These are phyloP conservation scores for Thinopyrum obtusiflorum DNA, from an alignment of 202 grass and related monocot species.

Conservation along the genomic window DNA sequence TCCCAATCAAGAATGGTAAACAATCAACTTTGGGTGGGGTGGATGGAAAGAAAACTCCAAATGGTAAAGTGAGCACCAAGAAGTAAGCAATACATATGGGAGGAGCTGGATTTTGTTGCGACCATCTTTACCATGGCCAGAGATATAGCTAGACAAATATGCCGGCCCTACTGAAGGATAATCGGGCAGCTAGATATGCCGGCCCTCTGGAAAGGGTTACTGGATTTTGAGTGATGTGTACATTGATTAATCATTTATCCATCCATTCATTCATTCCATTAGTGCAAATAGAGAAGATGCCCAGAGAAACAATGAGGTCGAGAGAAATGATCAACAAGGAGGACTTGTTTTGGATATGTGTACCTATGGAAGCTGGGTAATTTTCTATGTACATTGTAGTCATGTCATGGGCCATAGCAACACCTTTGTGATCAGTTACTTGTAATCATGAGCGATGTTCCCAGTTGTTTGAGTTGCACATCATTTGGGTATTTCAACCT, in stretches of 20 bases:
- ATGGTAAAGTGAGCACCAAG: slow-evolving; percentile 33
- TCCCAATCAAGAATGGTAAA: slow-evolving; percentile 37
- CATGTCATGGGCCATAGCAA: not conserved
- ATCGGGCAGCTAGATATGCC: not conserved
- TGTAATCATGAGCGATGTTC: not conserved
- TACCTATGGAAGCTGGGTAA: slow-evolving; percentile 4
- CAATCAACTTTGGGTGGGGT: slow-evolving; percentile 7
- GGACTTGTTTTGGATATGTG: not conserved
- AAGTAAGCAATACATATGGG: slow-evolving; percentile 33
- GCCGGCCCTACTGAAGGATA: slow-evolving; percentile 1
- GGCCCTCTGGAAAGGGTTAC: not conserved
- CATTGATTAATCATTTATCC: slow-evolving; percentile 6
- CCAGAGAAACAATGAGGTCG: not conserved
- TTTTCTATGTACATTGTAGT: slow-evolving; percentile 12
- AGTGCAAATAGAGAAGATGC: slow-evolving; percentile 6
- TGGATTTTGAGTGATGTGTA: not conserved
- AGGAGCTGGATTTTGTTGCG: slow-evolving; percentile 5
- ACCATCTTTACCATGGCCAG: not conserved
- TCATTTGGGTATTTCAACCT: not conserved
- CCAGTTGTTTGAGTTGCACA: not conserved
- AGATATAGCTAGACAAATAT: slow-evolving; percentile 19
- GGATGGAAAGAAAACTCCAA: slow-evolving; percentile 25
- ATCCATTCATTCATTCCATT: slow-evolving; percentile 10
- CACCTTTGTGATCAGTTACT: not conserved
- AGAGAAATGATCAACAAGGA: not conserved